Percentiles rank a stretch among this genome's conserved stretches.
These are phyloP conservation scores for Sporothrix dimorphospora DNA, from an alignment of 2,329 filamentous ascomycete genomes.

Conservation along the genomic window DNA sequence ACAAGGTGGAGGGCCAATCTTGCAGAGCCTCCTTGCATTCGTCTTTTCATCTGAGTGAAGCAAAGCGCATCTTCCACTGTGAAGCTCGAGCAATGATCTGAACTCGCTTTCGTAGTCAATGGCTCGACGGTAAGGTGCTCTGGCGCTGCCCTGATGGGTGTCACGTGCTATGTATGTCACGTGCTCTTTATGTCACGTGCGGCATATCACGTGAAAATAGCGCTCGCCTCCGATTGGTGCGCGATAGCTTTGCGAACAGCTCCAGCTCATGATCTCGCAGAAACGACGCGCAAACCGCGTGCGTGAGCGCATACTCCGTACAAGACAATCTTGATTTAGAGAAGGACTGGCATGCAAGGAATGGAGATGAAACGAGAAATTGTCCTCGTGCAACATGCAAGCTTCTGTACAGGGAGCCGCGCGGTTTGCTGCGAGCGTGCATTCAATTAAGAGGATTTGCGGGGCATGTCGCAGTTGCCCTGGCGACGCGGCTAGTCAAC, in stretches of 20 bases:
- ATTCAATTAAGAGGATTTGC: slow-evolving; percentile 17
- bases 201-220: not conserved
- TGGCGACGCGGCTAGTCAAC: slow-evolving; percentile 26
- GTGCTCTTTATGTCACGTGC: not conserved
- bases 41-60: too few species aligned
- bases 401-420: not conserved
- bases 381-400: not conserved
- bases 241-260: not conserved
- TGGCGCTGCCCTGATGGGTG: not conserved
- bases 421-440: slow-evolving; percentile 11
- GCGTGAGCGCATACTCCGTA: not conserved
- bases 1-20: not conserved
- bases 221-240: not conserved
- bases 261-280: not conserved
- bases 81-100: too few species aligned
- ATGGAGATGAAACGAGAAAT: slow-evolving; percentile 10
- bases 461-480: slow-evolving; percentile 22
- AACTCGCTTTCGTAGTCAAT: too few species aligned
- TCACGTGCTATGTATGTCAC: slow-evolving; percentile 19
- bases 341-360: not conserved
- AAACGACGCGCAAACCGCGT: not conserved
- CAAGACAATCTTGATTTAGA: not conserved
- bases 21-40: not conserved
- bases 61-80: too few species aligned
- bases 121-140: too few species aligned